Conservation (phyloP, 2,329 filamentous ascomycete species). For the Myrmaecium sp. region DNA sequence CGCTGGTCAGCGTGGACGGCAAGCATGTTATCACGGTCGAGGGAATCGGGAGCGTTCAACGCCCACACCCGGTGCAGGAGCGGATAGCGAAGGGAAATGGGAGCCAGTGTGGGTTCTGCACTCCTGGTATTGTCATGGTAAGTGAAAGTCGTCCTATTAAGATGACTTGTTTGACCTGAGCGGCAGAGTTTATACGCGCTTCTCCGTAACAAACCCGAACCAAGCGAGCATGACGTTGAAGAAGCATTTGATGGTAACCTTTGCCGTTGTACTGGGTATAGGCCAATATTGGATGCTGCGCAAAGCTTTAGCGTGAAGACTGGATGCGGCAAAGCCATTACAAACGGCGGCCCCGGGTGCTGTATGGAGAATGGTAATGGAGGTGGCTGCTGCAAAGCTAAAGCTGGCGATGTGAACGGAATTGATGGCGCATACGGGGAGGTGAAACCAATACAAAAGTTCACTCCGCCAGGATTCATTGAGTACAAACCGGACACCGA, state of each 20-base stretch:
- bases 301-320: constrained; percentile 60
- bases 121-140: constrained; percentile 87
- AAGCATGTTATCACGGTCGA: constrained; percentile 98
- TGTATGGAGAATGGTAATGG: constrained; percentile 44
- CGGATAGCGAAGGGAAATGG: constrained; percentile 81
- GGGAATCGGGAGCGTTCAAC: constrained; percentile 77
- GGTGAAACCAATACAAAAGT: constrained; percentile 36
- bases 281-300: constrained; percentile 84
- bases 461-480: constrained; percentile 81
- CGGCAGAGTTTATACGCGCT: constrained; percentile 72
- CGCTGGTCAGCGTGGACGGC: constrained; percentile 80
- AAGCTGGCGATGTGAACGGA: too few relatives aligned
- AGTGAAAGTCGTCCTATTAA: constrained; percentile 3
- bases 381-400: constrained; percentile 26
- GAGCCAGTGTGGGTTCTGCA: constrained; percentile 91
- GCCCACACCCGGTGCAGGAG: constrained; percentile 79
- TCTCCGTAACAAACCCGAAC: constrained; percentile 64
- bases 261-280: constrained; percentile 88
- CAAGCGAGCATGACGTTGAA: constrained; percentile 70
- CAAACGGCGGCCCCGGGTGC: constrained; percentile 48
- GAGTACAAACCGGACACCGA: constrained; percentile 88
- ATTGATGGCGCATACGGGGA: constrained; percentile 20
- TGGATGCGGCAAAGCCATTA: constrained; percentile 36
- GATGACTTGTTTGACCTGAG: background rate
- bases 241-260: constrained; percentile 96